A percentile compares a stretch with the other conserved stretches of the same genome.
Conservation (phyloP, 2,329 filamentous ascomycete species). For the Fusarium dimerum region DNA sequence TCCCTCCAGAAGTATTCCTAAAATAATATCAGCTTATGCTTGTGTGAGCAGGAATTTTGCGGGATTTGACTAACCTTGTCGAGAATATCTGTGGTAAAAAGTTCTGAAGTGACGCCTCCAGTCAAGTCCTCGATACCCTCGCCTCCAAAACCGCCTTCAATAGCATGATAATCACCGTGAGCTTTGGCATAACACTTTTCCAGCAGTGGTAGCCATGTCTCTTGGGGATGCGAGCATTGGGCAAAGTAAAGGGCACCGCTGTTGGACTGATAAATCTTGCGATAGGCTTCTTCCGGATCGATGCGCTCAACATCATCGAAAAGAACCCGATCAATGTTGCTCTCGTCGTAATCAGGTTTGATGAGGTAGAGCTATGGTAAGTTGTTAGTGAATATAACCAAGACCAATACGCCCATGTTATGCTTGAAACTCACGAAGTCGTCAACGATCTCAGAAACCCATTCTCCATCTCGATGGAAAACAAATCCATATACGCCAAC, state of each 20-base stretch:
- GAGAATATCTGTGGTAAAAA: constrained; percentile 68
- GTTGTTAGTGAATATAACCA: background rate
- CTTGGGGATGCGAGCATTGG: constrained; percentile 71
- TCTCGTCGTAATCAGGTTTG: constrained; percentile 63
- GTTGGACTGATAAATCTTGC: constrained; percentile 70
- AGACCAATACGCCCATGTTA: no score
- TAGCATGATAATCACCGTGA: constrained; percentile 75
- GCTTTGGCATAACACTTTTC: constrained; percentile 83
- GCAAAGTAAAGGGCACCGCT: constrained; percentile 76
- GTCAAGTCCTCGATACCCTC: constrained; percentile 62
- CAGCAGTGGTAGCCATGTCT: constrained; percentile 77
- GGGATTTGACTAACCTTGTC: constrained; percentile 59
- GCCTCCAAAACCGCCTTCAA: constrained; percentile 69
- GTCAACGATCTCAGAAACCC: constrained; percentile 61
- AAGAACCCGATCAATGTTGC: constrained; percentile 46
- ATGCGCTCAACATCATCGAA: constrained; percentile 48
- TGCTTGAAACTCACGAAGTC: constrained; percentile 44
- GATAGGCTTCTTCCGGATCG: constrained; percentile 61
- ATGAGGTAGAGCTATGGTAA: constrained; percentile 48
- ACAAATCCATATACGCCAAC: constrained; percentile 86
- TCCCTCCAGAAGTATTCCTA: constrained; percentile 69
- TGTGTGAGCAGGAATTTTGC: rapidly evolving
- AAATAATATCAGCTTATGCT: background rate
- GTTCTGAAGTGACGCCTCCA: constrained; percentile 66
- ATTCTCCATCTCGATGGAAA: constrained; percentile 79